These are phyloP conservation scores for Elsinoe arachidis DNA, from an alignment of 2,329 filamentous ascomycete genomes.

Conservation along the genomic window DNA sequence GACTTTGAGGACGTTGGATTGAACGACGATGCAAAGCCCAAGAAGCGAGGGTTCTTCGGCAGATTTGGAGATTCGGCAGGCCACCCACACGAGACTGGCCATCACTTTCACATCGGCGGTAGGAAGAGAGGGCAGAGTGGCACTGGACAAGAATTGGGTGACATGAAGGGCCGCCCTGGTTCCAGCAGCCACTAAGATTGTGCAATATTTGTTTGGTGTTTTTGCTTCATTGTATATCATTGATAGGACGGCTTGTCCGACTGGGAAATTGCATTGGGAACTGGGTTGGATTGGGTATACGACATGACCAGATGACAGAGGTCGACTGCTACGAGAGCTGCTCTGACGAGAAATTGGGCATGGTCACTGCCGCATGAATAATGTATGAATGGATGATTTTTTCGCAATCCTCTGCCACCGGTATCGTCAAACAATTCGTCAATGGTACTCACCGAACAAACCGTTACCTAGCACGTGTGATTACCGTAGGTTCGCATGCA, in stretches of 20 bases:
- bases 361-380: background rate
- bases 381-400: conserved; percentile 9
- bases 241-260: background rate
- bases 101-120: conserved; percentile 49
- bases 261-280: background rate
- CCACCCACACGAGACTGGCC: conserved; percentile 30
- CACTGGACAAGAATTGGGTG: conserved; percentile 61
- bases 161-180: conserved; percentile 36
- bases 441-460: too few species aligned
- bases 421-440: too few species aligned
- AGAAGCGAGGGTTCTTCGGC: conserved; percentile 73
- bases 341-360: background rate
- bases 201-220: background rate
- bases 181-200: background rate
- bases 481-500: background rate
- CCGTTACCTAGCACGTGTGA: too few species aligned
- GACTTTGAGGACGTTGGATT: conserved; percentile 85
- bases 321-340: background rate
- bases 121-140: conserved; percentile 64
- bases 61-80: conserved; percentile 58
- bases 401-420: background rate
- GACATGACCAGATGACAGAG: background rate
- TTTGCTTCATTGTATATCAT: conserved; percentile 4
- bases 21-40: conserved; percentile 63
- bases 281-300: background rate